These are phyloP conservation scores for Gyrodon lividus DNA, from an alignment of 768 basidiomycete genomes.

Conservation along the genomic window DNA sequence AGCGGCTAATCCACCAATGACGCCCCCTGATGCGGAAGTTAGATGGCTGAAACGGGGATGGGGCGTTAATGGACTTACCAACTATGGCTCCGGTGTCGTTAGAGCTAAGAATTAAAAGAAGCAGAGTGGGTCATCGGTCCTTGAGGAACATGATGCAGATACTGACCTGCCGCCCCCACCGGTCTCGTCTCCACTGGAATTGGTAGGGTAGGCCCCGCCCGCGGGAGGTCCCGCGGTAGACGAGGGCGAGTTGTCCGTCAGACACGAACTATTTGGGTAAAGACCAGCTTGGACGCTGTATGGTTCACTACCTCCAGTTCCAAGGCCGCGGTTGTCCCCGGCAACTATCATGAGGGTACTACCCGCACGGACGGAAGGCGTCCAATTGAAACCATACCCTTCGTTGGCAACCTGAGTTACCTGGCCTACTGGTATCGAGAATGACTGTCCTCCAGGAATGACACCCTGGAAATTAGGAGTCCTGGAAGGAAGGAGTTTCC, in stretches of 20 bases:
- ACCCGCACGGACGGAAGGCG: constrained; percentile 58
- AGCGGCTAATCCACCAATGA: constrained; percentile 55
- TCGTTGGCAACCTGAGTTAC: constrained; percentile 42
- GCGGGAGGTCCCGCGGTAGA: constrained; percentile 78
- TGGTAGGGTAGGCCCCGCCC: constrained; percentile 69
- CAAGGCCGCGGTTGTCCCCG: constrained; percentile 65
- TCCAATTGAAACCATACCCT: constrained; percentile 73
- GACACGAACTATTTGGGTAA: constrained; percentile 51
- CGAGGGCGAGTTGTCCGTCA: constrained; percentile 62
- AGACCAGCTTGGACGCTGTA: constrained; percentile 55
- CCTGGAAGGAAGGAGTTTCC: constrained; percentile 31
- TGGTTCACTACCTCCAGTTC: constrained; percentile 62
- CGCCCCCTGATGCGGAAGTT: constrained; percentile 40
- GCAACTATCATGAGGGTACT: constrained; percentile 66
- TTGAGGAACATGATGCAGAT: neutral
- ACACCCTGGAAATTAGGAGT: constrained; percentile 64
- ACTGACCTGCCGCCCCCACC: constrained; percentile 27
- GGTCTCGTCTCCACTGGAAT: constrained; percentile 37
- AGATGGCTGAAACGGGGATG: neutral
- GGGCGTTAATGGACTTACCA: constrained; percentile 32
- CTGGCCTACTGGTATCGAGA: constrained; percentile 52
- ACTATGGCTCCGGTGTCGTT: constrained; percentile 51
- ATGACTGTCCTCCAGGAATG: constrained; percentile 79
- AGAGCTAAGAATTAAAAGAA: constrained; percentile 18
- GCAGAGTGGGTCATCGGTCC: neutral